These are phyloP conservation scores for Knoxdaviesia proteae DNA, from an alignment of 2,329 filamentous ascomycete species.

Conservation along the genomic window DNA sequence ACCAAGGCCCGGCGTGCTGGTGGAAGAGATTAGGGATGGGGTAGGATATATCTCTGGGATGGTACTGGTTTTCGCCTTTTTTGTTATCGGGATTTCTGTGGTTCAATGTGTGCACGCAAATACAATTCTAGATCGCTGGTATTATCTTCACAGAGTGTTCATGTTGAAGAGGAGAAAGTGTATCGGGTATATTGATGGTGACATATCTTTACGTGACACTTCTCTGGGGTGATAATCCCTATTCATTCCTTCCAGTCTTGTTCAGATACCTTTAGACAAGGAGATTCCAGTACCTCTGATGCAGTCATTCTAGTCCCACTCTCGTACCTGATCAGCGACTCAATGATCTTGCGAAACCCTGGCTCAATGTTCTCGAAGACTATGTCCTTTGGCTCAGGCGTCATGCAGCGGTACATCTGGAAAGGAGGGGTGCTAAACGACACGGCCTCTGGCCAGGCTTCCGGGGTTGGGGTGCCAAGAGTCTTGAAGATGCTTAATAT, in stretches of 20 bases:
- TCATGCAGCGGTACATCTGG: conserved; percentile 69
- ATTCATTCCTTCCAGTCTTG: background rate
- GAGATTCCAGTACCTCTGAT: conserved; percentile 13
- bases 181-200: too few relatives aligned
- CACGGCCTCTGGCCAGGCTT: conserved; percentile 64
- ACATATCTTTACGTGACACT: too few relatives aligned
- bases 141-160: too few relatives aligned
- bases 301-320: conserved; percentile 44
- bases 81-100: too few relatives aligned
- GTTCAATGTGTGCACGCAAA: too few relatives aligned
- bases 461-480: conserved; percentile 63
- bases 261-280: background rate
- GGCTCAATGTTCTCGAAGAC: conserved; percentile 42
- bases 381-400: conserved; percentile 42
- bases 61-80: too few relatives aligned
- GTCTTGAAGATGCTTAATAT: conserved; percentile 87
- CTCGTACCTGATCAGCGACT: conserved; percentile 50
- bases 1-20: conserved; percentile 9
- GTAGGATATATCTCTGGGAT: too few relatives aligned
- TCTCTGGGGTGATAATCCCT: background rate
- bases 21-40: background rate
- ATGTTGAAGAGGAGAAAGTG: too few relatives aligned
- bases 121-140: too few relatives aligned
- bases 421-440: conserved; percentile 58
- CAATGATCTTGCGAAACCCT: conserved; percentile 43